phyloP scores from a whole-genome alignment of 2,329 filamentous ascomycete genomes.

The Bertia moriformis region DNA sequence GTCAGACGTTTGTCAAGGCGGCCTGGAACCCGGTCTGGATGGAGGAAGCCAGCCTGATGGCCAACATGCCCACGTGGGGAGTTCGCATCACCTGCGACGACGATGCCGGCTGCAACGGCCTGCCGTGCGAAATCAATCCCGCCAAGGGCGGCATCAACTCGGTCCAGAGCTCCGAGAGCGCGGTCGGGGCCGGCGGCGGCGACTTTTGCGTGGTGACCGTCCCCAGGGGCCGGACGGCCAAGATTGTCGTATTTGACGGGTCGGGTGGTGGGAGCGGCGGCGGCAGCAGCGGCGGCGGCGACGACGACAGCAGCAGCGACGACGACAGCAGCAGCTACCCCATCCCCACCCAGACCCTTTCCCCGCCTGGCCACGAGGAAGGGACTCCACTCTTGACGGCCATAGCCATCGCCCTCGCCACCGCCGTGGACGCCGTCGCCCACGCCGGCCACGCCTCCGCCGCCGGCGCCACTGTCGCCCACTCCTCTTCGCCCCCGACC shows the following conservation, averaged over 20 bases:
- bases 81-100: constrained; percentile 56
- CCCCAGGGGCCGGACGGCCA: constrained; percentile 47
- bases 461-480: too few species aligned
- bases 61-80: constrained; percentile 48
- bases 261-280: constrained; percentile 23
- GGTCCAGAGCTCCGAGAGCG: constrained; percentile 37
- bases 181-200: constrained; percentile 51
- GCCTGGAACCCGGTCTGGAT: constrained; percentile 66
- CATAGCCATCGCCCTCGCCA: neutral
- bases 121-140: constrained; percentile 60
- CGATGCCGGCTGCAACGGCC: constrained; percentile 48
- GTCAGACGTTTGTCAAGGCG: constrained; percentile 60
- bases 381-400: too few species aligned
- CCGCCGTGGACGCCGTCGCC: neutral
- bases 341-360: constrained; percentile 1
- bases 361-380: neutral
- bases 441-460: too few species aligned
- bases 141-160: constrained; percentile 35
- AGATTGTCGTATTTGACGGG: constrained; percentile 44
- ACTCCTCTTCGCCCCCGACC: too few species aligned
- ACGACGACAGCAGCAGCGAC: constrained; percentile 5
- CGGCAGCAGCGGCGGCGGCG: constrained; percentile 8
- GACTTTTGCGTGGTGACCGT: constrained; percentile 68
- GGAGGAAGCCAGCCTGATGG: constrained; percentile 34
- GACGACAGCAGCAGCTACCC: constrained; percentile 4